Evolutionary conservation across 768 basidiomycete genomes (phyloP), one percentile per base, ranked within the genome.

Genomic region (Rhodotorula diobovata): DNA sequence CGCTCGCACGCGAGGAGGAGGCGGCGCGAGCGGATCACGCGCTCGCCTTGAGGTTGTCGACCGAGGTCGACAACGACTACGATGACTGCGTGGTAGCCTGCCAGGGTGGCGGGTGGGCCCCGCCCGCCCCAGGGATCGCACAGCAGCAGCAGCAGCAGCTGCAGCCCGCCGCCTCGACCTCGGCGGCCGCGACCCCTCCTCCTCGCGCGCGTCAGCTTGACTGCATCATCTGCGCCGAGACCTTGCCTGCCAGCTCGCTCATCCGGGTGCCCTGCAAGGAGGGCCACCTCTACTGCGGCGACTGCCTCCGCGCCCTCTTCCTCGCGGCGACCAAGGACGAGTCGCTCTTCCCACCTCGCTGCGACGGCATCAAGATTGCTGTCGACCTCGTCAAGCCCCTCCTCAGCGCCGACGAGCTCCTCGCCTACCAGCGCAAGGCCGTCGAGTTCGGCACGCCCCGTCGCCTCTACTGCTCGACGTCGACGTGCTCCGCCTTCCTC

Each of bases 301-400:
- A 63, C n/a, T 87, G 86, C 67, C 54, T 85, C 45, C 63, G 73
- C 1, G 78, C 79, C 43, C 82, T 86, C 45, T 83, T 84, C 28
- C 76, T 81, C 57, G 67, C 82, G 0, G 82, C 83, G 32, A 81
- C 81, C 20, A 80, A 78, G 7, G 86, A 87, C 71, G 86, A 87
- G 70, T 80, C 83, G 0, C 81, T 86, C 9, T 83, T 82, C 66
- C 86, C 86, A 0, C 80, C 85, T 16, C 82, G 83, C 46, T 87
- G 86, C 75, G 87, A 85, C 76, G 76, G 81, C 39, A 73, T 80
- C 45, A 76, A 77, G 0, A 80, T 86, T 51, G 79, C 82, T 20
- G 16, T 66, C 46, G 20, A 45, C 37, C 57, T 66, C 57, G 57
- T 28, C 48, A 25, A 21, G 20, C 3, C 61, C 79, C 34, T 61